Conservation (phyloP, 768 basidiomycete species). For the Pleurotus citrinopileatus region DNA sequence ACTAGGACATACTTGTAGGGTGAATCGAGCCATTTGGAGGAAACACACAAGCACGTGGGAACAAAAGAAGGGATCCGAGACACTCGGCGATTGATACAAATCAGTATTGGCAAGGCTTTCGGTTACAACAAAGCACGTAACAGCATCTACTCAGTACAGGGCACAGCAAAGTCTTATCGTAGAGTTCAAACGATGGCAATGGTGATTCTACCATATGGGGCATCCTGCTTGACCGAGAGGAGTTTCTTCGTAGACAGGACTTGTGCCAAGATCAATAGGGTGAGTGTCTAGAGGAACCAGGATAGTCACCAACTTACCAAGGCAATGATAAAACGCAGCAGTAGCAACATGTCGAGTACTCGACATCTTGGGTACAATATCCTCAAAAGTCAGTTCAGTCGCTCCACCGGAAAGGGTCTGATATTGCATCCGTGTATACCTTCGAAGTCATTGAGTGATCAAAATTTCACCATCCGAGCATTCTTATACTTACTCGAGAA, state of each 20-base stretch:
- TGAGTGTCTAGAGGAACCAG: not conserved
- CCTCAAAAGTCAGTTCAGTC: constrained; percentile 55
- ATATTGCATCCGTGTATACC: constrained; percentile 78
- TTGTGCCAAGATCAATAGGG: constrained; percentile 31
- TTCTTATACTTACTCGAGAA: constrained; percentile 58
- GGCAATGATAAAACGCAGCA: constrained; percentile 81
- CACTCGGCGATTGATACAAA: not conserved
- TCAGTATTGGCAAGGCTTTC: not conserved
- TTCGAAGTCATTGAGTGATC: constrained; percentile 24
- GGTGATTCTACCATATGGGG: constrained; percentile 54
- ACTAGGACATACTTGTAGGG: not conserved
- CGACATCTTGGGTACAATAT: constrained; percentile 59
- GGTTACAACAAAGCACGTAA: not conserved
- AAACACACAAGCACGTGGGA: not conserved
- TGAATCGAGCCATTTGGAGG: not conserved
- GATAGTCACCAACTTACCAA: constrained; percentile 48
- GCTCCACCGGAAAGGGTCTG: constrained; percentile 50
- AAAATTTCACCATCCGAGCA: constrained; percentile 10
- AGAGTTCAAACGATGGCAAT: constrained; percentile 33
- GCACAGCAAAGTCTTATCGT: no score
- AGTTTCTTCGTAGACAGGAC: constrained; percentile 78
- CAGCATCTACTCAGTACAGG: no score
- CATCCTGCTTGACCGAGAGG: constrained; percentile 55
- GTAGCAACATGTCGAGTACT: constrained; percentile 79
- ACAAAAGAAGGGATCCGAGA: constrained; percentile 1